phyloP scores from a whole-genome alignment of 805 yeast species.

The Lipomyces spencermartinsiae region DNA sequence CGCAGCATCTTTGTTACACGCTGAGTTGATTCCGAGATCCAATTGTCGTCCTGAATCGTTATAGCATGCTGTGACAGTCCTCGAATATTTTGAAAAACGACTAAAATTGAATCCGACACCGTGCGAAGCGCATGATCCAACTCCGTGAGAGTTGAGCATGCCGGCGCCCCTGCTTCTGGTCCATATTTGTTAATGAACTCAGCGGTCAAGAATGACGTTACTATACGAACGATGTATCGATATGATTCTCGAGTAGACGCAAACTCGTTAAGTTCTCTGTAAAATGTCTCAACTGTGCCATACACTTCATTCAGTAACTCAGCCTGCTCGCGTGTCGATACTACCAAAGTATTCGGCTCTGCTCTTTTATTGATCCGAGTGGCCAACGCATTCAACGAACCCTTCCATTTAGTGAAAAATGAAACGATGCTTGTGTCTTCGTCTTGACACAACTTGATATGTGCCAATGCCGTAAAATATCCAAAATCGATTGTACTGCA shows the following conservation, averaged over 20 bases:
- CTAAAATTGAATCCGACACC: slow-evolving; percentile 63
- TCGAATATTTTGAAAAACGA: slow-evolving; percentile 67
- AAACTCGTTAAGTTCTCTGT: slow-evolving; percentile 12
- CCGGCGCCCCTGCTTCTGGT: too few species aligned
- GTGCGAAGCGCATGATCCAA: slow-evolving; percentile 56
- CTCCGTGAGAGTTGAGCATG: not conserved
- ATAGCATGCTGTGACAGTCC: slow-evolving; percentile 40
- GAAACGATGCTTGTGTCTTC: not conserved
- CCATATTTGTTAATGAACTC: not conserved
- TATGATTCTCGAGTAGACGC: not conserved
- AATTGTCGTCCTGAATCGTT: slow-evolving; percentile 63
- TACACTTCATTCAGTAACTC: slow-evolving; percentile 1
- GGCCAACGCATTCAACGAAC: not conserved
- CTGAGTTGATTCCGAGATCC: slow-evolving; percentile 55
- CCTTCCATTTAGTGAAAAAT: slow-evolving; percentile 7
- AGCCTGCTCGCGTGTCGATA: not conserved
- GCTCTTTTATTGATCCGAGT: not conserved
- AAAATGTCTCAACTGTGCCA: not conserved
- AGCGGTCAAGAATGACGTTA: not conserved
- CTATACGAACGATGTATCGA: slow-evolving; percentile 2
- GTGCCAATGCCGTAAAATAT: slow-evolving; percentile 4
- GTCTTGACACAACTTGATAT: slow-evolving; percentile 12
- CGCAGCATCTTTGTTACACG: slow-evolving; percentile 48
- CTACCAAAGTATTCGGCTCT: not conserved
- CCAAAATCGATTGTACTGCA: slow-evolving; percentile 7